phyloP scores from a whole-genome alignment of 371 early-diverging fungal species.

The Saksenaea oblongispora region DNA sequence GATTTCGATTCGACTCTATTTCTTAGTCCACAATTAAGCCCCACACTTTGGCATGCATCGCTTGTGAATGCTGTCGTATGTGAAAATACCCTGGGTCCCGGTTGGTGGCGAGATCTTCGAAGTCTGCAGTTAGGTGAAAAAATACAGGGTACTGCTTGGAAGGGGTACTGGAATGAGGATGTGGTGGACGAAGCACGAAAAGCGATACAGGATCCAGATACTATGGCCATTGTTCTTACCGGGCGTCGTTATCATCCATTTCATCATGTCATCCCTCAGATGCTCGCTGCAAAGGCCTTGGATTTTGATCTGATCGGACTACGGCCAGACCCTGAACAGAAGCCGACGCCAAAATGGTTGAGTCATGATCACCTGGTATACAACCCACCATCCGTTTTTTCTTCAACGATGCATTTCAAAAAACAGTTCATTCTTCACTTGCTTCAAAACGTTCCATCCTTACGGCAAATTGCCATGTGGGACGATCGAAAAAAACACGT shows the following conservation, averaged over 20 bases:
- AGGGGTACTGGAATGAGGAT: slow-evolving; percentile 44
- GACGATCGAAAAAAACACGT: slow-evolving; percentile 61
- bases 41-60: slow-evolving; percentile 68
- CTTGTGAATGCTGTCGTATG: slow-evolving; percentile 55
- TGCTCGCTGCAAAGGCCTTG: slow-evolving; percentile 41
- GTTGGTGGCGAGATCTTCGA: slow-evolving; percentile 75
- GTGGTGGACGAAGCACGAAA: slow-evolving; percentile 24
- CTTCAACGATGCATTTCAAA: slow-evolving; percentile 63
- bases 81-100: slow-evolving; percentile 56
- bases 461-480: slow-evolving; percentile 54
- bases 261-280: slow-evolving; percentile 31
- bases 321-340: slow-evolving; percentile 42
- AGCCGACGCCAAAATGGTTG: slow-evolving; percentile 9
- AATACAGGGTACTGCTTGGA: slow-evolving; percentile 27
- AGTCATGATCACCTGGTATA: slow-evolving; percentile 14
- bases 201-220: slow-evolving; percentile 38
- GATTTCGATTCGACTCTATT: slow-evolving; percentile 93
- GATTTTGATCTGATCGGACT: slow-evolving; percentile 58
- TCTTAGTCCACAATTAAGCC: slow-evolving; percentile 80
- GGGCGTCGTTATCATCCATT: slow-evolving; percentile 62
- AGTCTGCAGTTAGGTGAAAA: slow-evolving; percentile 33
- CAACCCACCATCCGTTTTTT: slow-evolving; percentile 27
- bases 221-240: slow-evolving; percentile 57
- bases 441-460: slow-evolving; percentile 41
- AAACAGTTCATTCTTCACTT: slow-evolving; percentile 52